Conservation (phyloP, 768 basidiomycete species). For the Leccinum fibrillosum region DNA sequence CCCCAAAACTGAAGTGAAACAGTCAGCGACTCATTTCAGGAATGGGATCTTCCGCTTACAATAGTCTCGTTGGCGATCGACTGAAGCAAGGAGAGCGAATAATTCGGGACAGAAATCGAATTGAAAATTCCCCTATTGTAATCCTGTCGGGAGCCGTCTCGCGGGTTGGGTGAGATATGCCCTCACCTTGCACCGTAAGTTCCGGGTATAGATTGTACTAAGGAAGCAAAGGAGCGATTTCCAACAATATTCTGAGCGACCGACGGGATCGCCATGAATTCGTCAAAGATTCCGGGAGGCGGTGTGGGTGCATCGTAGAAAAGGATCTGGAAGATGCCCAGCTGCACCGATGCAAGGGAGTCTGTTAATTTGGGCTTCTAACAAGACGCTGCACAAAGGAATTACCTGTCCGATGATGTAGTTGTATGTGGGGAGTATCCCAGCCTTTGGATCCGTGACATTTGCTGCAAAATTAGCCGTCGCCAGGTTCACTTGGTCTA, state of each 20-base stretch:
- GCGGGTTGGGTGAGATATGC: background rate
- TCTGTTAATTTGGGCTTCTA: background rate
- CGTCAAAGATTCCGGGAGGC: conserved; percentile 20
- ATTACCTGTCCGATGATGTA: background rate
- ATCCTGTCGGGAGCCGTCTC: background rate
- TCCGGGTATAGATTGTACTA: conserved; percentile 6
- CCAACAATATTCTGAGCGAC: conserved; percentile 1
- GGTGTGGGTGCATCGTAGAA: conserved; percentile 51
- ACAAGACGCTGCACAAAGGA: no score
- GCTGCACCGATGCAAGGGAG: background rate
- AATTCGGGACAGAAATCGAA: conserved; percentile 5
- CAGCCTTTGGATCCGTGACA: conserved; percentile 21
- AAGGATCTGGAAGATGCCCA: conserved; percentile 30
- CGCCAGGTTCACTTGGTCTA: conserved; percentile 16
- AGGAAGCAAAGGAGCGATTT: conserved; percentile 14
- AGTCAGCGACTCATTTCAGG: background rate
- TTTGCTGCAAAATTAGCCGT: conserved; percentile 20
- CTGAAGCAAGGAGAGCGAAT: conserved; percentile 14
- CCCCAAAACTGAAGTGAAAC: conserved; percentile 18
- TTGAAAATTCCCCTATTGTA: conserved; percentile 4
- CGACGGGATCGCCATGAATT: conserved; percentile 22
- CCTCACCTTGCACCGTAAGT: background rate
- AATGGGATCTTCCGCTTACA: conserved; percentile 5
- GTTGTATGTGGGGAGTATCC: conserved; percentile 44
- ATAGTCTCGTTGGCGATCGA: conserved; percentile 13